Percentiles rank a stretch among this genome's conserved stretches.
Evolutionary conservation across 1,139 yeast species (phyloP).

Genomic region (Geotrichum reessii): DNA sequence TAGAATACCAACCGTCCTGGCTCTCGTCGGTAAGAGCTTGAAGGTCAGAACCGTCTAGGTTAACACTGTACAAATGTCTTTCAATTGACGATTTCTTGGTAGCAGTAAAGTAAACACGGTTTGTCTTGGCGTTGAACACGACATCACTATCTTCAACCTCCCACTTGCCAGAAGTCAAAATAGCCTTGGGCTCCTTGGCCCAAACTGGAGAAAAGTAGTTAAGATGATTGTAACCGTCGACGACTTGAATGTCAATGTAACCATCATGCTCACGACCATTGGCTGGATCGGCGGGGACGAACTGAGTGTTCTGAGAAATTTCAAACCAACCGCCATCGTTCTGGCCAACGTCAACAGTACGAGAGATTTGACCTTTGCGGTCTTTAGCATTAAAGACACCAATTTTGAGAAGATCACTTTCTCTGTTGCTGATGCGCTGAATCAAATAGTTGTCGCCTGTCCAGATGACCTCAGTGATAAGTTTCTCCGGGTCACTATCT

Average conservation of each 20-base stretch:
- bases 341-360: slow-evolving; percentile 46
- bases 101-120: slow-evolving; percentile 57
- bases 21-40: slow-evolving; percentile 50
- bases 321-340: slow-evolving; percentile 71
- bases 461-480: slow-evolving; percentile 72
- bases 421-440: slow-evolving; percentile 65
- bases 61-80: slow-evolving; percentile 50
- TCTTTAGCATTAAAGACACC: slow-evolving; percentile 46
- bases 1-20: slow-evolving; percentile 60
- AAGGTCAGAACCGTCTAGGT: slow-evolving; percentile 41
- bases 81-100: slow-evolving; percentile 53
- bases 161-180: slow-evolving; percentile 62
- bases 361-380: slow-evolving; percentile 38
- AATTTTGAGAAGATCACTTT: slow-evolving; percentile 56
- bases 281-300: slow-evolving; percentile 54
- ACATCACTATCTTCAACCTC: slow-evolving; percentile 58
- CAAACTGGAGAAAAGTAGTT: slow-evolving; percentile 55
- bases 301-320: slow-evolving; percentile 64
- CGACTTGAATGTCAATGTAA: slow-evolving; percentile 69
- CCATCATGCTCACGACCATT: slow-evolving; percentile 44
- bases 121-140: slow-evolving; percentile 49
- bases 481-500: slow-evolving; percentile 40
- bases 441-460: slow-evolving; percentile 50
- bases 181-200: slow-evolving; percentile 41
- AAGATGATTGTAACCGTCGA: slow-evolving; percentile 59